Evolutionary conservation across 2,329 filamentous ascomycete genomes (phyloP).

Genomic region (Venturia asperata): DNA sequence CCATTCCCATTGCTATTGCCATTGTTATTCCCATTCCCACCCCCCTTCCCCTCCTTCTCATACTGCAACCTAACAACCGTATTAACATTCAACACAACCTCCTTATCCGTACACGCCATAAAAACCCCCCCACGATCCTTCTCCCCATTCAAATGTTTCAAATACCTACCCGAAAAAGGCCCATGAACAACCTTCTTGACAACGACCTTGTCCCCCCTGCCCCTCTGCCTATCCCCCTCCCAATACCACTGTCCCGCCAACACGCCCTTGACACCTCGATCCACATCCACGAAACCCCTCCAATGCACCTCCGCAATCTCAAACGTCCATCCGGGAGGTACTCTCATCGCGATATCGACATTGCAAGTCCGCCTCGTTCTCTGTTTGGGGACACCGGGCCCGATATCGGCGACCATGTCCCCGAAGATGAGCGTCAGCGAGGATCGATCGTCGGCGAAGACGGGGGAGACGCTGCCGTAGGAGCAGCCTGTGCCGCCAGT

Average conservation of each 20-base stretch:
- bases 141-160: not conserved
- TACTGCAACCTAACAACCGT: conserved; percentile 5
- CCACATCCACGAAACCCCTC: conserved; percentile 10
- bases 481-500: conserved; percentile 5
- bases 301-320: conserved; percentile 12
- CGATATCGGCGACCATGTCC: conserved; percentile 6
- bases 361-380: not conserved
- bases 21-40: not conserved
- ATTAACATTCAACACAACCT: conserved; percentile 7
- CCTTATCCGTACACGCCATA: conserved; percentile 12
- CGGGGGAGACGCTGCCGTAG: not conserved
- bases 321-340: conserved; percentile 10
- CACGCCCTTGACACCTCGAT: conserved; percentile 4
- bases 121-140: not conserved
- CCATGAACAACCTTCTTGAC: not conserved
- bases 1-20: not conserved
- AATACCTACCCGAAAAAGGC: not conserved
- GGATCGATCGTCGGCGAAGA: conserved; percentile 5
- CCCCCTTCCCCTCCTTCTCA: not conserved
- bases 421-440: conserved; percentile 15
- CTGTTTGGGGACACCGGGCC: not conserved
- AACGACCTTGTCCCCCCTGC: not conserved
- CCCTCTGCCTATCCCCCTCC: not conserved
- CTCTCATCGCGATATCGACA: conserved; percentile 4
- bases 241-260: conserved; percentile 11